Conservation (phyloP, 2,329 filamentous ascomycete genomes). For the Claviceps digitariae region DNA sequence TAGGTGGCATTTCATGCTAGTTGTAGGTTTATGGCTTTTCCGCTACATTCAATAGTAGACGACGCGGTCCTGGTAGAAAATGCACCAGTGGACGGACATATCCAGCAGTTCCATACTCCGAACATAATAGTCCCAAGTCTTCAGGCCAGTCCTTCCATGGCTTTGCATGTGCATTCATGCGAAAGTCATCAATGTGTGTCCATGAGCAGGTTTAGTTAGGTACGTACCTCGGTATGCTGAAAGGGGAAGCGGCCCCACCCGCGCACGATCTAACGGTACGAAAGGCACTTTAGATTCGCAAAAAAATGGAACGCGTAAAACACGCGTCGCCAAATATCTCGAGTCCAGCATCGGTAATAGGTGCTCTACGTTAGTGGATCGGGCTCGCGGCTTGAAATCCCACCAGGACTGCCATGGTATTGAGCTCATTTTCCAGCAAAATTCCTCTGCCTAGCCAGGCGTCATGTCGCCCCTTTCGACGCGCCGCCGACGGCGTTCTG, state of each 20-base stretch:
- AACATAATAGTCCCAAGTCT: too few species aligned
- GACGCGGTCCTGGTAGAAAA: neutral
- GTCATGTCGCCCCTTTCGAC: constrained; percentile 17
- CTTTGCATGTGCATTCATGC: too few species aligned
- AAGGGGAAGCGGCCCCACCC: neutral
- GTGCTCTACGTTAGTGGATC: neutral
- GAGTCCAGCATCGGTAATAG: neutral
- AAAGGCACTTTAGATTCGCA: too few species aligned
- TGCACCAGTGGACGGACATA: neutral
- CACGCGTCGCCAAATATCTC: neutral
- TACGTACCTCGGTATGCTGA: too few species aligned
- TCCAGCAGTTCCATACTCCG: too few species aligned
- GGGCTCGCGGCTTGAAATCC: neutral
- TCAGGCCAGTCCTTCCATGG: too few species aligned
- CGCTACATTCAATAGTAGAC: neutral
- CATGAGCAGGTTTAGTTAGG: too few species aligned
- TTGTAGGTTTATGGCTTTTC: neutral
- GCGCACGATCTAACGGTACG: too few species aligned
- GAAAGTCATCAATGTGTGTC: too few species aligned
- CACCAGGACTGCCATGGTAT: neutral
- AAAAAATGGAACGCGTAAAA: neutral
- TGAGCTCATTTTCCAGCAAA: neutral
- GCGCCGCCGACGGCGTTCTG: constrained; percentile 30
- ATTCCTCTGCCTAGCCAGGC: neutral
- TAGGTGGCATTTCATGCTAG: neutral